phyloP scores from a whole-genome alignment of 441 rosid genomes.

The Macaranga tanarius region DNA sequence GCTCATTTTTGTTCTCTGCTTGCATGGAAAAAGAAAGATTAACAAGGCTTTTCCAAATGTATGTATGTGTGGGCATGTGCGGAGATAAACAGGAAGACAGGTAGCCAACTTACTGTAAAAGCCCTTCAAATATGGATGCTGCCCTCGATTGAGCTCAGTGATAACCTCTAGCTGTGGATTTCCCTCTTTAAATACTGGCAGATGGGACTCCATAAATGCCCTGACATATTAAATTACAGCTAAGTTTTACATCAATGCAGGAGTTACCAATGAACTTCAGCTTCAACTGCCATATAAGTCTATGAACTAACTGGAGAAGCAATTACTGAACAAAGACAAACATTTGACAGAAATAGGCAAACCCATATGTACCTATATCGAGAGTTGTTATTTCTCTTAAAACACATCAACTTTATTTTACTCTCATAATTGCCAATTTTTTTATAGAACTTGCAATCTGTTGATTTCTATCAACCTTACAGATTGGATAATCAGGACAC shows the following conservation, averaged over 20 bases:
- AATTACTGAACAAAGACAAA: too few species aligned
- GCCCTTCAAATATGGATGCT: constrained; percentile 83
- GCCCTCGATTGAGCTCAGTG: constrained; percentile 73
- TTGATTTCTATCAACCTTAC: too few species aligned
- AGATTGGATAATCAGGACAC: too few species aligned
- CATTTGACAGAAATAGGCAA: too few species aligned
- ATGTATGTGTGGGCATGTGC: background rate
- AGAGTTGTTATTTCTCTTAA: too few species aligned
- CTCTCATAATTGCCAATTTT: too few species aligned
- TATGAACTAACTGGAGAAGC: too few species aligned
- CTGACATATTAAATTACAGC: constrained; percentile 27
- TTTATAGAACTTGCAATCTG: too few species aligned
- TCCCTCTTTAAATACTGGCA: constrained; percentile 56
- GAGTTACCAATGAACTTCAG: background rate
- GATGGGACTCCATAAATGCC: constrained; percentile 80
- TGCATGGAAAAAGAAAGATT: background rate
- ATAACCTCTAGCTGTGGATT: constrained; percentile 81
- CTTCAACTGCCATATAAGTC: background rate
- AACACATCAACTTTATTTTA: too few species aligned
- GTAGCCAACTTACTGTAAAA: constrained; percentile 51
- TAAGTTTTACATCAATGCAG: background rate
- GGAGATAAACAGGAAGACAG: background rate
- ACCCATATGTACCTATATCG: too few species aligned
- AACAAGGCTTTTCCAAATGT: background rate
- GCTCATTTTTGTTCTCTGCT: constrained; percentile 68